Base-by-base conservation (phyloP, 306 rosid species). In the Gynostemma pentaphyllum region DNA sequence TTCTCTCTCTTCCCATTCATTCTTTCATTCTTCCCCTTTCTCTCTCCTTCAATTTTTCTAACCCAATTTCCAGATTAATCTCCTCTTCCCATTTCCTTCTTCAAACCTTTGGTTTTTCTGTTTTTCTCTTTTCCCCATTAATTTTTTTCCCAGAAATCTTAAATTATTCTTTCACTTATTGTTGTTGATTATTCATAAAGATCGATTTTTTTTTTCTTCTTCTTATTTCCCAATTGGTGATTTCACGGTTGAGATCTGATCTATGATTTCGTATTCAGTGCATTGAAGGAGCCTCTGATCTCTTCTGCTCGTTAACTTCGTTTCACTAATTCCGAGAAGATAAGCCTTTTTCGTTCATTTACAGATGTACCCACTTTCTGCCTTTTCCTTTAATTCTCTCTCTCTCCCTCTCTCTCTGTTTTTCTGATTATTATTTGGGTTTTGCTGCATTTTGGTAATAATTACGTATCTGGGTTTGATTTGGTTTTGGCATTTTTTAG, bases 311-410 rank as follows among this genome's bases (percentile, higher is more conserved):
- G 14, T 39, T 11, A 40, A 66, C 74, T 64, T 47, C 30, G 21
- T 67, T 66, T 70, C 74, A 40, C 56, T 69, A 63, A 75, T 79
- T 75, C 54, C 84, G 73, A 75, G 84, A 69, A 62, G 78, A 72
- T 79, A 72, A 66, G 65, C 29, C 64, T 59, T 76, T 56, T 39
- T 62, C 63, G 60, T 37, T n/a, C 44, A 22, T 19, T 36, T 9
- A 16, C 24, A 2, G 46, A n/a, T n/a, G 59, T 36, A 37, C 63
- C 47, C 50, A 51, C 41, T 29, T 52, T 32, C 63, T 53, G 14
- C 37, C 21, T 23, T 42, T 34, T 5, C 22, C 45, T 48, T 45
- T 52, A 32, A 12, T 30, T 48, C 46, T 19, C 5, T 34, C 40
- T 5, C 24, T 56, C 51, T 4, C 1, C 13, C 24, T 41, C 32